phyloP scores from a whole-genome alignment of 1,284 basidiomycete species.

The Cutaneotrichosporon sp. region DNA sequence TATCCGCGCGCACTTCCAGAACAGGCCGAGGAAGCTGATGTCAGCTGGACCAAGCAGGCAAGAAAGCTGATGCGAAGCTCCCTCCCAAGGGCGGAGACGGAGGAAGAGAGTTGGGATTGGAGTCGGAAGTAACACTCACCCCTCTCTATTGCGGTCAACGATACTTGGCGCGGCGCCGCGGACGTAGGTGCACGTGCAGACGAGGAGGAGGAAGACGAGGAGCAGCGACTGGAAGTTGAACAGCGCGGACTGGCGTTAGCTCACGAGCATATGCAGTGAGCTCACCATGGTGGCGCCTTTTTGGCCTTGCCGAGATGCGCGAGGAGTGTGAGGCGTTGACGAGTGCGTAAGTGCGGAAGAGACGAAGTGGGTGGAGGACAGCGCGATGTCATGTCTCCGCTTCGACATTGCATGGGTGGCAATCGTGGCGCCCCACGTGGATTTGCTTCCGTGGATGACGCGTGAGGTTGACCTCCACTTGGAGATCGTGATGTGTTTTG shows the following conservation, averaged over 20 bases:
- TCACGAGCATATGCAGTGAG: too few relatives aligned
- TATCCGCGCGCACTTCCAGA: slow-evolving; percentile 91
- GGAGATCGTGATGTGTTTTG: not conserved
- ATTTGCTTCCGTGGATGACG: slow-evolving; percentile 12
- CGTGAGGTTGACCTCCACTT: not conserved
- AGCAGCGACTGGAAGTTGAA: slow-evolving; percentile 98
- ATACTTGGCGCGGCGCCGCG: slow-evolving; percentile 84
- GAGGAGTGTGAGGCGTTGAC: not conserved
- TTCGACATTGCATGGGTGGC: slow-evolving; percentile 3
- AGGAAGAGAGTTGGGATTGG: too few relatives aligned
- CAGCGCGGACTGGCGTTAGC: slow-evolving; percentile 75
- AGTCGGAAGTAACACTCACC: slow-evolving; percentile 65
- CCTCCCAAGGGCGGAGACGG: too few relatives aligned
- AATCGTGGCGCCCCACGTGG: slow-evolving; percentile 1
- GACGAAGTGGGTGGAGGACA: not conserved
- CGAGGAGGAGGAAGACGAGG: slow-evolving; percentile 86
- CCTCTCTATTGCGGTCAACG: slow-evolving; percentile 91
- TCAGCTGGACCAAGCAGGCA: too few relatives aligned
- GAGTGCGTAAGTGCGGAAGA: too few relatives aligned
- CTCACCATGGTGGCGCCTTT: slow-evolving; percentile 11
- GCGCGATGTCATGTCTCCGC: not conserved
- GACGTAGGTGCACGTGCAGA: slow-evolving; percentile 97
- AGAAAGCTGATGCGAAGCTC: too few relatives aligned
- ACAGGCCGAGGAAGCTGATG: slow-evolving; percentile 78
- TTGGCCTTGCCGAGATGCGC: not conserved